Base-by-base conservation (phyloP, 2,329 filamentous ascomycete genomes). In the Ophiostoma ulmi region DNA sequence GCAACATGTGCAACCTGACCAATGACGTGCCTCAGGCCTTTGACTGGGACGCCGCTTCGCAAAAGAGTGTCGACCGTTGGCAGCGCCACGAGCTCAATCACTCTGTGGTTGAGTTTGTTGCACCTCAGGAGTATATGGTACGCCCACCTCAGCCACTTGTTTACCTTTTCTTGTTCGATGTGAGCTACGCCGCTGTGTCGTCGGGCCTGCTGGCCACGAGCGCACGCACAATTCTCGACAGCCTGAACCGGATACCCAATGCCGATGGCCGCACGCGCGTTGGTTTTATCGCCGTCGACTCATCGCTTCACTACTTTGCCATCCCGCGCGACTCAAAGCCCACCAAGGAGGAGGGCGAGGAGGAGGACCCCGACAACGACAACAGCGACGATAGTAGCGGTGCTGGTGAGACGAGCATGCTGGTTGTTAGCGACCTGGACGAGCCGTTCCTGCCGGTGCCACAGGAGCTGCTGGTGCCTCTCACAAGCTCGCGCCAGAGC, bases 1-100 rank as follows among this genome's bases (percentile, higher is more conserved):
- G 95, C 83, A 99, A 99, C 82, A 97, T 99, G 94, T 99, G 95
- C 81, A 98, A 97, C 80, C 85, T 99, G 74, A 97, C 94, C 75
- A 99, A 99, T 79, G 95, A 99, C 76, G 94, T 98, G 55, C 95
- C 95, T n/a, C 95, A 99, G 81, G 94, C 94, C 52, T 99, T 99
- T 75, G 95, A 99, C 79, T 99, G 95, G 95, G 95, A 99, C 80
- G 90, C 93, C 44, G 90, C 92, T 64, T 86, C 93, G 70, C 94
- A 98, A 80, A 94, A 97, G 83, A 91, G 89, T 69, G 90, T 96
- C 68, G 94, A 99, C 79, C 86, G 95, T 78, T 97, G 95, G 91
- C 90, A 96, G 79, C 87, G 95, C 76, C 87, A 93, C 55, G 95
- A 99, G 79, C 85, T 99, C 73, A 99, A 99, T 82, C 91, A 97